Conservation (phyloP, 805 yeast species). For the Suhomyces emberorum region DNA sequence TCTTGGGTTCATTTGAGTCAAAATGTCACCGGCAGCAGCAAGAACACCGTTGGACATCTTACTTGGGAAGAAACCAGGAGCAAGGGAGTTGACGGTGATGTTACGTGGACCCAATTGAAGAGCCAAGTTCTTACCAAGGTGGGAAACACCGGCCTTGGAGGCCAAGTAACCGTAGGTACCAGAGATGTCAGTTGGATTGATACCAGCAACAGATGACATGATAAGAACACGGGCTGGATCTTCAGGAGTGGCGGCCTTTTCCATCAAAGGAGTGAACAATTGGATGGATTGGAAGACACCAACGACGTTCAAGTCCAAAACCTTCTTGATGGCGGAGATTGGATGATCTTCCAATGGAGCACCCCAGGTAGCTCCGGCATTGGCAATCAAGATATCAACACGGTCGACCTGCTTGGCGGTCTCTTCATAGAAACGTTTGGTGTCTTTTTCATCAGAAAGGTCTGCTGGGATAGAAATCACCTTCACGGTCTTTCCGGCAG, state of each 20-base stretch:
- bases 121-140: constrained; percentile 61
- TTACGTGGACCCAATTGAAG: constrained; percentile 62
- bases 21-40: constrained; percentile 44
- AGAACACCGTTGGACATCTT: constrained; percentile 70
- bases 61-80: constrained; percentile 76
- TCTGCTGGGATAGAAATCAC: constrained; percentile 55
- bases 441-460: constrained; percentile 48
- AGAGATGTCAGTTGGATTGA: constrained; percentile 41
- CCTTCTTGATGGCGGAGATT: constrained; percentile 57
- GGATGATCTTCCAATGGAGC: constrained; percentile 60
- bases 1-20: constrained; percentile 54
- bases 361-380: constrained; percentile 83
- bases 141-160: constrained; percentile 73
- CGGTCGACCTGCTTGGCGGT: constrained; percentile 38
- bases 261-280: constrained; percentile 56
- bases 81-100: constrained; percentile 65
- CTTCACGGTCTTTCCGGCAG: constrained; percentile 27
- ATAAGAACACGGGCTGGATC: constrained; percentile 66
- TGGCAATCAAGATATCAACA: constrained; percentile 65
- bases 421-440: constrained; percentile 40
- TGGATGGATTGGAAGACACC: constrained; percentile 70
- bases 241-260: constrained; percentile 45
- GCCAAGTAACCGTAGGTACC: constrained; percentile 72
- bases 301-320: constrained; percentile 58
- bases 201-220: constrained; percentile 64